Evolutionary conservation across 2,329 filamentous ascomycete genomes (phyloP), one percentile per base, ranked within the genome.

Genomic region (Colletotrichum lentis): DNA sequence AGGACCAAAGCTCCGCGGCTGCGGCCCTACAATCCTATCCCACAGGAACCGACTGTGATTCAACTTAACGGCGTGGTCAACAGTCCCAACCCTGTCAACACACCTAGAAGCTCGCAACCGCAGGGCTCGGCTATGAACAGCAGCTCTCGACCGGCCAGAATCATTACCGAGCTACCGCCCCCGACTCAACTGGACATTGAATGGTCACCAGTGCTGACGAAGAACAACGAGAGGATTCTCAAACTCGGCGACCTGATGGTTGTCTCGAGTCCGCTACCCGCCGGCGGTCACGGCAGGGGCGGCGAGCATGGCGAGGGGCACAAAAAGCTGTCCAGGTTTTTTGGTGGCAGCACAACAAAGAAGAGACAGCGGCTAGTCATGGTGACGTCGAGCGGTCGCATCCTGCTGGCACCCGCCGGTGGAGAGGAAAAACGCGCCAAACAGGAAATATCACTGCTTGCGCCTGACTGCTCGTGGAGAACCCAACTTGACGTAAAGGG

Each of bases 361-460:
- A 97, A 97, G 80, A 86, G 94, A 71, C 94, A 97, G 77, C 87
- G 96, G 54, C 83, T 99, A 62, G 96, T 99, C 7, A 94, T 99
- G 90, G 88, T 99, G 62, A 99, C 96, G 3, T 96, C 93, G 1
- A 93, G 92, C 73, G 96, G 91, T 18, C 90, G 96, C 50, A 91
- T 99, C 60, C 90, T 99, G 55, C 85, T 99, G 75, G 95, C 93
- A 14, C 92, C 96, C 5, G 91, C 94, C 27, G 94, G 95, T 7
- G 96, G 95, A 0, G 96, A 97, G 71, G 95, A 98, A 76, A 99
- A 99, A 81, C 94, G 96, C 78, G 87, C 93, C 24, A 99, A 99
- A 77, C 87, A 93, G 74, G 96, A 99, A 73, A 88, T 99, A 43
- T 93, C 92, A n/a, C 84, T 99, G 31, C 82, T 97, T 22, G 85